These are phyloP conservation scores for Leucoagaricus sp. DNA, from an alignment of 1,284 basidiomycete species.

Conservation along the genomic window DNA sequence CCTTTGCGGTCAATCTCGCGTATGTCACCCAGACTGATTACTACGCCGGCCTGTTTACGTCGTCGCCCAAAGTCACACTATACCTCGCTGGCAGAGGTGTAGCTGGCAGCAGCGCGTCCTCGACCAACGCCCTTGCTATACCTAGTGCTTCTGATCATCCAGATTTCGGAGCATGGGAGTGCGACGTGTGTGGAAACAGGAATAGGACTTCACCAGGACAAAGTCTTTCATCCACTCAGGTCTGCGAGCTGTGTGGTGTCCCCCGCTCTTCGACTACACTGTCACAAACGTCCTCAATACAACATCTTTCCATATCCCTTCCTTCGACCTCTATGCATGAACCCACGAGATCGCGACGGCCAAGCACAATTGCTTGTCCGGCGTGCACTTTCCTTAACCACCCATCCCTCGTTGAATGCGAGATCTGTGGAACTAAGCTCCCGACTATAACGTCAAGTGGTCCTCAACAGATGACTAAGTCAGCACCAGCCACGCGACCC, in stretches of 20 bases:
- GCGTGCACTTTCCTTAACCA: slow-evolving; percentile 95
- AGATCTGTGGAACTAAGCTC: slow-evolving; percentile 84
- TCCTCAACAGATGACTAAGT: slow-evolving; percentile 41
- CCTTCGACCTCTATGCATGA: slow-evolving; percentile 25
- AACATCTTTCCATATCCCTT: slow-evolving; percentile 33
- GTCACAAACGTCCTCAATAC: slow-evolving; percentile 26
- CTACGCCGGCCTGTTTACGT: slow-evolving; percentile 91
- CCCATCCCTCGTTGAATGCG: slow-evolving; percentile 74
- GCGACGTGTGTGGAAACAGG: slow-evolving; percentile 81
- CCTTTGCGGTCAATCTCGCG: slow-evolving; percentile 67
- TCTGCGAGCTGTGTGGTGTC: slow-evolving; percentile 78
- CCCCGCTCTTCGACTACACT: slow-evolving; percentile 46
- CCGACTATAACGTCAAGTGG: slow-evolving; percentile 21
- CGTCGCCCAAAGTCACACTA: slow-evolving; percentile 88
- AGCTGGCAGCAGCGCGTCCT: slow-evolving; percentile 17
- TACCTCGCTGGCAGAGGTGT: slow-evolving; percentile 44
- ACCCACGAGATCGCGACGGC: slow-evolving; percentile 18
- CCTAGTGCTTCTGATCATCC: neutral
- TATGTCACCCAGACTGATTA: slow-evolving; percentile 81
- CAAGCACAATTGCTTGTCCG: slow-evolving; percentile 62
- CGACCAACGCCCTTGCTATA: slow-evolving; percentile 16
- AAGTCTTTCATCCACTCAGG: slow-evolving; percentile 56
- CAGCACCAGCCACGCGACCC: slow-evolving; percentile 61
- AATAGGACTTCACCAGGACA: slow-evolving; percentile 64
- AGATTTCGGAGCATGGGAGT: slow-evolving; percentile 67